Base-by-base conservation (phyloP, 768 basidiomycete species). In the Tylopilus balloui region DNA sequence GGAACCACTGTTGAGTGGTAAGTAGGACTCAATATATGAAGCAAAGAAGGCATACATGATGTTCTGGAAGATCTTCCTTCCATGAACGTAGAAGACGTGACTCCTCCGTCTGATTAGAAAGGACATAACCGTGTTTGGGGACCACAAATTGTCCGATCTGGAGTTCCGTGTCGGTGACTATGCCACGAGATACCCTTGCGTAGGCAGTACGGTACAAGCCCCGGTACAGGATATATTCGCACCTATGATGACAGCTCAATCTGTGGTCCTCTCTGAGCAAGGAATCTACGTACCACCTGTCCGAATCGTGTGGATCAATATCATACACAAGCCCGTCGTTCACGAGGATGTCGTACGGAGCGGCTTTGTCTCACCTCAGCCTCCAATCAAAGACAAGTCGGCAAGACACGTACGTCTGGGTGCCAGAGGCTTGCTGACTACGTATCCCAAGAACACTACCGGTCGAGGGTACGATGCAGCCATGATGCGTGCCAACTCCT, bases 161-260 rank as follows among this genome's bases (percentile, higher is more conserved):
- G 44, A 92, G 75, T 60, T 94, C 91, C 1, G 92, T 94, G 60
- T 95, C 92, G 21, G 89, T 92, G 54, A 95, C 86, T 28, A 81
- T 82, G 20, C 88, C 83, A 17, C 89, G 78, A 11, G 90, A 88
- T 15, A 95, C 67, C 15, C 92, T 78, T 0, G 86, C 91, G 62
- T 90, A 94, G n/a, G 83, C 72, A 3, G 86, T 88, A 15, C 87
- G 76, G 61, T 88, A 84, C 21, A 91, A 59, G 2, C 85, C 88
- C 11, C 91, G 79, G 63, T 90, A 94, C 21, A 90, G 69, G 42
- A 95, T 90, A 61, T 94, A 94, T 72, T 94, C 88, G 70, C 92
- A 95, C 88, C 88, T 86, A 50, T 14, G 6, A 40, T 36, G 6
- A 23, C 20, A 2, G 14, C 38, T 54, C 38, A 45, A 32, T n/a